Conservation (phyloP, 1,284 basidiomycete genomes). For the Puccinia novopanici region DNA sequence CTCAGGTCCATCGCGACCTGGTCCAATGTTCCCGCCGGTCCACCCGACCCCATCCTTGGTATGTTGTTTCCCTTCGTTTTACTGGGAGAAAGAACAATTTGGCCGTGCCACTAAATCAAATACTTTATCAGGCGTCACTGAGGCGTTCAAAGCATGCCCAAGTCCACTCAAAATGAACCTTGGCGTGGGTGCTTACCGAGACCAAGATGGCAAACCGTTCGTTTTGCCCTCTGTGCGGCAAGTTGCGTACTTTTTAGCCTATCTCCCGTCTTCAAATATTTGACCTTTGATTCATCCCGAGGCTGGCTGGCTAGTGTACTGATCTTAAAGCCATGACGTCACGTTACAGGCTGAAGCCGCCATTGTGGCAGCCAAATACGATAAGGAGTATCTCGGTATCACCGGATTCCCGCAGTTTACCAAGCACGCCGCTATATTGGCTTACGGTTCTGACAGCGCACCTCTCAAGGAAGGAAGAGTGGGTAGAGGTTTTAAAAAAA, state of each 20-base stretch:
- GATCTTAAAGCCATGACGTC: constrained; percentile 32
- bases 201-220: constrained; percentile 92
- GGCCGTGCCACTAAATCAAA: not conserved
- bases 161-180: constrained; percentile 93
- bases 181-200: constrained; percentile 83
- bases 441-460: constrained; percentile 80
- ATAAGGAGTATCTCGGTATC: constrained; percentile 99
- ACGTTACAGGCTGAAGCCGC: constrained; percentile 73
- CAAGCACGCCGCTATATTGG: constrained; percentile 83
- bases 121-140: constrained; percentile 70
- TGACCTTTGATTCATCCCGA: constrained; percentile 11
- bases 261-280: not conserved
- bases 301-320: not conserved
- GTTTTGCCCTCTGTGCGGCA: constrained; percentile 86
- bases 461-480: constrained; percentile 77
- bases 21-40: constrained; percentile 80
- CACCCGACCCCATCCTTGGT: constrained; percentile 93
- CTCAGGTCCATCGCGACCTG: constrained; percentile 68
- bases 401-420: constrained; percentile 87
- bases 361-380: constrained; percentile 69
- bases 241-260: constrained; percentile 59
- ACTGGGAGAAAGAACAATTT: not conserved
- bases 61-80: constrained; percentile 53
- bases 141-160: constrained; percentile 93
- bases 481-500: constrained; percentile 58